phyloP scores from a whole-genome alignment of 192 early-diverging fungal genomes.

The Funneliformis geosporum region DNA sequence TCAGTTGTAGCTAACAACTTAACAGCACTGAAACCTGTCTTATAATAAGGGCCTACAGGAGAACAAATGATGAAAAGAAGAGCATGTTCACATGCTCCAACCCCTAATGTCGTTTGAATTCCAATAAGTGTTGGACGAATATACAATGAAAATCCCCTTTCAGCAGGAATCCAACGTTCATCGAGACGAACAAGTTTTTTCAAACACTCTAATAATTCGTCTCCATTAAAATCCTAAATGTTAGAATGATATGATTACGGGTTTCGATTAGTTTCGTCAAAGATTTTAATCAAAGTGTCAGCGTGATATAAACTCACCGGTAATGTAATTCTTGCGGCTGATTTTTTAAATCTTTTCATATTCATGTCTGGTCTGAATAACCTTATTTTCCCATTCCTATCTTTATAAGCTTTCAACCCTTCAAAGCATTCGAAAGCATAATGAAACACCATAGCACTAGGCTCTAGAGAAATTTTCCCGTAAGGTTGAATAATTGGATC shows the following conservation, averaged over 20 bases:
- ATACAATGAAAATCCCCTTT: constrained; percentile 91
- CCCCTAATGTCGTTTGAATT: constrained; percentile 83
- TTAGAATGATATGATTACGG: neutral
- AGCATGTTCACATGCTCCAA: constrained; percentile 77
- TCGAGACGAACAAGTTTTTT: constrained; percentile 81
- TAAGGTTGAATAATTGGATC: constrained; percentile 87
- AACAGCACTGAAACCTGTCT: constrained; percentile 89
- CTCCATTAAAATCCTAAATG: constrained; percentile 64
- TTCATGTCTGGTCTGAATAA: constrained; percentile 98
- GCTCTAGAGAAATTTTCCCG: constrained; percentile 77
- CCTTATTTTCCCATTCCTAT: constrained; percentile 80
- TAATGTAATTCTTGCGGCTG: constrained; percentile 78
- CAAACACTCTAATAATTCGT: constrained; percentile 80
- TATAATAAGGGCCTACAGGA: constrained; percentile 96
- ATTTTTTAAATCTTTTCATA: constrained; percentile 85
- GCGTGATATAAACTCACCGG: constrained; percentile 63
- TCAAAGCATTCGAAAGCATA: constrained; percentile 95
- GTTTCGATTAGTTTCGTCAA: neutral
- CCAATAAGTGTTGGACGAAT: constrained; percentile 91
- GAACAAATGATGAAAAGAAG: constrained; percentile 87
- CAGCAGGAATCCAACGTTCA: constrained; percentile 85
- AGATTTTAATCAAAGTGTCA: neutral
- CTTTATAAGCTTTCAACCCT: constrained; percentile 91
- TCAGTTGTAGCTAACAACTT: constrained; percentile 81
- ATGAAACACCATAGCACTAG: constrained; percentile 89